Evolutionary conservation across 108 stramenopile genomes (phyloP).

Genomic region (Craspedostauros australis): DNA sequence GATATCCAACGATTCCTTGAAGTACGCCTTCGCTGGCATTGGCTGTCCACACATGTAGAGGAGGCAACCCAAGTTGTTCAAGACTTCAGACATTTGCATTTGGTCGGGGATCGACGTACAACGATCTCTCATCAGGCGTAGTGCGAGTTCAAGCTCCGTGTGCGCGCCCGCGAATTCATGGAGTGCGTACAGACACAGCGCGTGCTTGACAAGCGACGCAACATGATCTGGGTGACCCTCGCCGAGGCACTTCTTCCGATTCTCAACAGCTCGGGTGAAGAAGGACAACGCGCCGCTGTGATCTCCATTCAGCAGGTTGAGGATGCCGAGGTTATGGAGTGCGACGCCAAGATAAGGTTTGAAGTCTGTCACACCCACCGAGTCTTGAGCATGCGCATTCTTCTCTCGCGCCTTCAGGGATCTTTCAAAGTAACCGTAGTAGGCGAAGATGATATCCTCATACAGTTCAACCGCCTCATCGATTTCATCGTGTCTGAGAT

Average conservation of each 20-base stretch:
- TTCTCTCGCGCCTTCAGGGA: conserved; percentile 15
- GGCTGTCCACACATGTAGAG: conserved; percentile 27
- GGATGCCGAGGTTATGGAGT: conserved; percentile 34
- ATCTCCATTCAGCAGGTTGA: conserved; percentile 35
- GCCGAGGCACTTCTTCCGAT: conserved; percentile 19
- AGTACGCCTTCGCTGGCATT: conserved; percentile 18
- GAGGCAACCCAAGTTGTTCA: conserved; percentile 51
- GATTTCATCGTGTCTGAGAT: conserved; percentile 39
- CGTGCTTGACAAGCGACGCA: conserved; percentile 25
- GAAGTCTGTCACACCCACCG: conserved; percentile 10
- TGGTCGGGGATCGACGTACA: conserved; percentile 19
- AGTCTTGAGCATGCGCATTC: background rate
- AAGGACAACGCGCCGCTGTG: conserved; percentile 28
- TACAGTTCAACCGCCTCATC: conserved; percentile 31
- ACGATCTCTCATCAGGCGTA: conserved; percentile 10
- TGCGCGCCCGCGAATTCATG: conserved; percentile 27
- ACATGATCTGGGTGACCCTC: conserved; percentile 28
- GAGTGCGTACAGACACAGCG: conserved; percentile 36
- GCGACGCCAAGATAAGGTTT: conserved; percentile 27
- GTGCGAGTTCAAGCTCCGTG: conserved; percentile 18
- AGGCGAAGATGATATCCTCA: conserved; percentile 36
- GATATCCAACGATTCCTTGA: conserved; percentile 32
- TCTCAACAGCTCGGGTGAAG: conserved; percentile 28
- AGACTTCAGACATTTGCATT: conserved; percentile 35
- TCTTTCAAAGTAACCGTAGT: conserved; percentile 29